Evolutionary conservation across 345 rosid genomes (phyloP).

Genomic region (Excoecaria agallocha): DNA sequence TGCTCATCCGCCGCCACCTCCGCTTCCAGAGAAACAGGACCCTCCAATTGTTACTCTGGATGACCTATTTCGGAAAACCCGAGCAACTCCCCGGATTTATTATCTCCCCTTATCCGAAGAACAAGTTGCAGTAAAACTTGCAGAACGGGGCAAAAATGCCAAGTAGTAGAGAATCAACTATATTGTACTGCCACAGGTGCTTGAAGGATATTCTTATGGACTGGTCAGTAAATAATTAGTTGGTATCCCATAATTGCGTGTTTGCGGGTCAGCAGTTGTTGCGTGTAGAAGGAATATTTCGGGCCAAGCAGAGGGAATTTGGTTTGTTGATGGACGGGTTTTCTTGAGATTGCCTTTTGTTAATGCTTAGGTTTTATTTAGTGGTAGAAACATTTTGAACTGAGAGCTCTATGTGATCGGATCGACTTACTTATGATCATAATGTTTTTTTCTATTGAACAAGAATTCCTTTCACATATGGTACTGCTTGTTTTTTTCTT

Average conservation of each 20-base stretch:
- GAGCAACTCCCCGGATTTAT: slow-evolving; percentile 91
- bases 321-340: slow-evolving; percentile 26
- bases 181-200: slow-evolving; percentile 25
- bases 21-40: slow-evolving; percentile 60
- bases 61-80: slow-evolving; percentile 92
- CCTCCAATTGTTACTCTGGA: slow-evolving; percentile 90
- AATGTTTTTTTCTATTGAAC: background rate
- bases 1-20: slow-evolving; percentile 64
- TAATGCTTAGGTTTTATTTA: slow-evolving; percentile 25
- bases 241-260: slow-evolving; percentile 37
- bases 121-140: slow-evolving; percentile 76
- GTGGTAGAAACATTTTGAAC: slow-evolving; percentile 23
- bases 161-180: slow-evolving; percentile 44
- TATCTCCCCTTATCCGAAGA: slow-evolving; percentile 90
- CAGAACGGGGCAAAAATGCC: slow-evolving; percentile 34
- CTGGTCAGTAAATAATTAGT: slow-evolving; percentile 31
- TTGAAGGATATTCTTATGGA: slow-evolving; percentile 17
- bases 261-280: slow-evolving; percentile 52
- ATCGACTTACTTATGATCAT: slow-evolving; percentile 6
- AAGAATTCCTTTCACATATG: no score
- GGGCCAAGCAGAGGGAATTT: slow-evolving; percentile 27
- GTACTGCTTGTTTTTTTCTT: no score
- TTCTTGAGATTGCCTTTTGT: slow-evolving; percentile 26
- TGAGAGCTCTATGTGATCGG: slow-evolving; percentile 25
- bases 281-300: slow-evolving; percentile 27